Evolutionary conservation across 345 rosid genomes (phyloP), one percentile per base, ranked within the genome.

Genomic region (Psidium guajava): DNA sequence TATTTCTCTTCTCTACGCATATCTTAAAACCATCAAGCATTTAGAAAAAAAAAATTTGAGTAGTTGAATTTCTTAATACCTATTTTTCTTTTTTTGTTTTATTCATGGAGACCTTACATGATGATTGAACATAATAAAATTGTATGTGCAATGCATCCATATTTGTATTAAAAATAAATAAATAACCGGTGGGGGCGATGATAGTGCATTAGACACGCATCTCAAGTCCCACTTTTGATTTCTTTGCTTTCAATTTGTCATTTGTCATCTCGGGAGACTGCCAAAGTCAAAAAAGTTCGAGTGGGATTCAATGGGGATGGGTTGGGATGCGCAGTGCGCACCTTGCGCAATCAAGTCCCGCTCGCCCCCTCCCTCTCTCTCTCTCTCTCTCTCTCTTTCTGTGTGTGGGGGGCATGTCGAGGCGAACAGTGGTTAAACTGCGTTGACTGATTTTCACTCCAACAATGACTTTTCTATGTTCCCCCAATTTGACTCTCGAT

Each of bases 391-490:
- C 58, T 56, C 5, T 47, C 51, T 53, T 6, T 21, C 16, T 73
- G 36, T 36, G n/a, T 58, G 16, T 83, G 49, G 57, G 36, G 28
- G 42, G 54, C 47, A 32, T n/a, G 54, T 25, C 42, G 24, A 69
- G 54, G 25, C 42, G 24, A 69, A 69, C 77, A 69, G 77, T 36
- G 77, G 85, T 84, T 49, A 82, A 86, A 25, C 85, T 86, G 90
- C 90, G 91, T 88, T 90, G 92, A 89, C 90, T 54, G 75, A 2
- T 15, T 40, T 25, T 42, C 55, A 22, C 82, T 16, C 42, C 74
- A 84, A 47, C 55, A 69, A 69, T 69, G 80, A 36, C 80, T 69
- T 69, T 69, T 69, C 80, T 69, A 69, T 59, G 3, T 4, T 61
- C 42, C 32, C 21, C 15, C 5, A 14, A 25, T 28, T 22, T 64